A percentile compares a stretch with the other conserved stretches of the same genome.
These are phyloP conservation scores for Linum usitatissimum DNA, from an alignment of 345 rosid genomes.

Conservation along the genomic window DNA sequence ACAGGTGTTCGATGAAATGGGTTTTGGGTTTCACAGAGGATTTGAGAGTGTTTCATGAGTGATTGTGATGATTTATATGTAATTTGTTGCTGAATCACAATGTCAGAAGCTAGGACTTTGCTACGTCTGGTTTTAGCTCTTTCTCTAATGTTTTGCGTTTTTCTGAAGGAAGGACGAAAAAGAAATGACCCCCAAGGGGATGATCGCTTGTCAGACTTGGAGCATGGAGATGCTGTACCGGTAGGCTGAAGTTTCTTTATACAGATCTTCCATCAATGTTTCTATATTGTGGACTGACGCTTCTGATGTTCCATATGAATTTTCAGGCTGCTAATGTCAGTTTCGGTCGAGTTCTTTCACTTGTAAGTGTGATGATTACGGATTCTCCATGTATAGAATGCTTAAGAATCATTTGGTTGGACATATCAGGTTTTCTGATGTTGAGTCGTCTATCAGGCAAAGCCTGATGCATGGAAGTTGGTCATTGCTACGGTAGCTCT, in stretches of 20 bases:
- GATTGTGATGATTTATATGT: too few species aligned
- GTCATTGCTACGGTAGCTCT: conserved; percentile 61
- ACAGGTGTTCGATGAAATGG: neutral
- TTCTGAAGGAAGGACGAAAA: neutral
- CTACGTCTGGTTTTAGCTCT: neutral
- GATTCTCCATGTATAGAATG: neutral
- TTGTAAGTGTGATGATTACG: conserved; percentile 36
- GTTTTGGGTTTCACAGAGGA: neutral
- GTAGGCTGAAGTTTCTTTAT: conserved; percentile 19
- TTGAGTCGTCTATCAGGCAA: conserved; percentile 42
- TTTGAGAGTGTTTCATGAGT: neutral
- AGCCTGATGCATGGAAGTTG: conserved; percentile 67
- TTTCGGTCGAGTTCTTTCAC: conserved; percentile 51
- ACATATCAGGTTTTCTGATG: neutral
- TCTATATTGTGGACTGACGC: neutral
- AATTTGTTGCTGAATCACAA: neutral
- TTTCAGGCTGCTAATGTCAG: conserved; percentile 70
- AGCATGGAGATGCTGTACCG: conserved; percentile 51
- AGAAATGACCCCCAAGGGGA: neutral
- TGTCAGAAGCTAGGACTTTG: too few species aligned
- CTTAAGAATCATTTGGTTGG: neutral
- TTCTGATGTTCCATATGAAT: conserved; percentile 13
- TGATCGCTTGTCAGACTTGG: conserved; percentile 31
- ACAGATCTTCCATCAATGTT: neutral
- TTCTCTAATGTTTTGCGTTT: neutral